phyloP scores from a whole-genome alignment of 768 basidiomycete genomes.

The Termitomyces sp. region DNA sequence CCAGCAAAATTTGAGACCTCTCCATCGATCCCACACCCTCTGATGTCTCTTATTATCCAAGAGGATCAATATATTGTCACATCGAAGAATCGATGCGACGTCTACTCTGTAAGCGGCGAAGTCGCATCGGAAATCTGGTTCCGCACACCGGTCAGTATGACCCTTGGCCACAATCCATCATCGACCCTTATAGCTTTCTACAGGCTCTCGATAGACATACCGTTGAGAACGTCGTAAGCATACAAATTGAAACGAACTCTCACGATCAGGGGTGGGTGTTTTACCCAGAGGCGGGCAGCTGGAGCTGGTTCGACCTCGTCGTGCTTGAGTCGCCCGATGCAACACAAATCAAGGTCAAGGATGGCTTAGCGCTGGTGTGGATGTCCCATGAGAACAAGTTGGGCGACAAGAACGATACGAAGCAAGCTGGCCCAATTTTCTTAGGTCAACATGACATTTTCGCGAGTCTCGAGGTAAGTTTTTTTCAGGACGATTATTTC shows the following conservation, averaged over 20 bases:
- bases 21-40: not conserved
- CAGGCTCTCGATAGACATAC: slow-evolving; percentile 18
- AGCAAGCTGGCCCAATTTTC: slow-evolving; percentile 11
- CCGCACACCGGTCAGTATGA: slow-evolving; percentile 16
- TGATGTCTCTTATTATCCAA: slow-evolving; percentile 14
- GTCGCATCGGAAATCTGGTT: slow-evolving; percentile 19
- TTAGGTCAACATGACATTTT: slow-evolving; percentile 7
- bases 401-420: slow-evolving; percentile 5
- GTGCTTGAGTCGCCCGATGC: slow-evolving; percentile 20
- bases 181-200: not conserved
- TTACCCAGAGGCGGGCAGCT: slow-evolving; percentile 16
- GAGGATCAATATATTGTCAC: slow-evolving; percentile 11
- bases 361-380: slow-evolving; percentile 23
- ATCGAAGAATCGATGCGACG: not conserved
- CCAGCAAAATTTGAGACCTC: not conserved
- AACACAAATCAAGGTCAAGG: slow-evolving; percentile 18
- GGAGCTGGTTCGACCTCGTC: slow-evolving; percentile 29
- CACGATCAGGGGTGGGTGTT: slow-evolving; percentile 17
- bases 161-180: not conserved
- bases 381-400: slow-evolving; percentile 20
- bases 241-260: slow-evolving; percentile 23
- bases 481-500: not conserved
- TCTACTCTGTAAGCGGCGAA: slow-evolving; percentile 8
- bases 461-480: slow-evolving; percentile 4
- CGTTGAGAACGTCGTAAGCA: slow-evolving; percentile 17